Conservation (phyloP, 2,329 filamentous ascomycete genomes). For the Penicillium aurantiogriseum region DNA sequence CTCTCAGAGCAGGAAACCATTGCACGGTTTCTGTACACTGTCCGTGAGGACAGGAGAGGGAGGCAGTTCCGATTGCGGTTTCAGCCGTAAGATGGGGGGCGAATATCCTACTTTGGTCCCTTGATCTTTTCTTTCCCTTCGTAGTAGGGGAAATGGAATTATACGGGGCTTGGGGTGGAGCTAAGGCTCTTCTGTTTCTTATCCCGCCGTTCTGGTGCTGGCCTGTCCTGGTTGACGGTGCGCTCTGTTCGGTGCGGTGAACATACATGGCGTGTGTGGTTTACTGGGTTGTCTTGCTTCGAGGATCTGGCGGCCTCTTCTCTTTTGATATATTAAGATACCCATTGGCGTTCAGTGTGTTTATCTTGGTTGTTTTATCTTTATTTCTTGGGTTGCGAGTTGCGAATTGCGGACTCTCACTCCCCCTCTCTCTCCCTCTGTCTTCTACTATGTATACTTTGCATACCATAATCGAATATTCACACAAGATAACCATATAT, state of each 20-base stretch:
- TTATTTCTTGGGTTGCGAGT: neutral
- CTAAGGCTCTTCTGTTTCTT: neutral
- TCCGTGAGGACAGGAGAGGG: conserved; percentile 46
- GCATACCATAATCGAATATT: neutral
- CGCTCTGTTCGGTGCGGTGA: neutral
- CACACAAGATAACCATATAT: neutral
- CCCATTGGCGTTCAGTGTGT: conserved; percentile 28
- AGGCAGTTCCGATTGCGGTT: conserved; percentile 44
- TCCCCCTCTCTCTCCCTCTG: too few relatives aligned
- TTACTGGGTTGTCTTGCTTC: neutral
- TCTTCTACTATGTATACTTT: neutral
- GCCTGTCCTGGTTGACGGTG: conserved; percentile 1
- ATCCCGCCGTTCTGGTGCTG: neutral
- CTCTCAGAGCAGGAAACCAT: conserved; percentile 49
- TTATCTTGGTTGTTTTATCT: conserved; percentile 2
- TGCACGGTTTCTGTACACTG: conserved; percentile 49
- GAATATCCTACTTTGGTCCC: neutral
- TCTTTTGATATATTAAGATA: conserved; percentile 28
- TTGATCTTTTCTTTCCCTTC: neutral
- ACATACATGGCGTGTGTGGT: neutral
- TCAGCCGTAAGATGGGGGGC: conserved; percentile 33
- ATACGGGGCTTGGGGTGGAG: neutral
- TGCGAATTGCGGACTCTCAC: neutral
- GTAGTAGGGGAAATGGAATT: too few relatives aligned
- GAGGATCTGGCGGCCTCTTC: neutral